phyloP scores from a whole-genome alignment of 1,284 basidiomycete species.

The Ustilago hordei region DNA sequence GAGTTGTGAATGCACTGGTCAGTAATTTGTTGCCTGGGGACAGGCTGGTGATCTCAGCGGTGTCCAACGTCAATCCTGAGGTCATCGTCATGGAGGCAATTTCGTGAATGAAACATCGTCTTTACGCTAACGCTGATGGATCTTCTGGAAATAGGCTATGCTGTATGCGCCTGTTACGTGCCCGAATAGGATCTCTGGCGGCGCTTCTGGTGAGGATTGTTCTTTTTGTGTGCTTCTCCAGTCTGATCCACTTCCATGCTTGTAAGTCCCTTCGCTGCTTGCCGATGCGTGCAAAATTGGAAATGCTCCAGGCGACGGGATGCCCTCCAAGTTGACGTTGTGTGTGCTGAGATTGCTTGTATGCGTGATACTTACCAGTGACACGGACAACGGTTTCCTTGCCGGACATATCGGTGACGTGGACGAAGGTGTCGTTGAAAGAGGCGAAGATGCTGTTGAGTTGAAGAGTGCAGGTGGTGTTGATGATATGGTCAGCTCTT shows the following conservation, averaged over 20 bases:
- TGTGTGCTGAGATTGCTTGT: not conserved
- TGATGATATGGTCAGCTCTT: slow-evolving; percentile 23
- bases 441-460: slow-evolving; percentile 68
- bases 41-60: too few species aligned
- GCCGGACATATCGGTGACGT: slow-evolving; percentile 97
- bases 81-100: not conserved
- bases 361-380: slow-evolving; percentile 77
- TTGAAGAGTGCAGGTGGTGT: not conserved
- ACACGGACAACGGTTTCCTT: slow-evolving; percentile 99
- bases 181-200: not conserved
- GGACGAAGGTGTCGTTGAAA: slow-evolving; percentile 99
- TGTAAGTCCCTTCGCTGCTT: not conserved
- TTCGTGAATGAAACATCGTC: not conserved
- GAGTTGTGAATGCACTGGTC: not conserved
- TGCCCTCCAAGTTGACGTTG: slow-evolving; percentile 6
- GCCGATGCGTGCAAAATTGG: not conserved
- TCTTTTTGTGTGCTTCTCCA: not conserved
- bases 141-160: not conserved
- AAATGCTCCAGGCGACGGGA: not conserved
- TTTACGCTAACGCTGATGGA: not conserved
- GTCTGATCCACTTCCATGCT: not conserved
- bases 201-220: not conserved
- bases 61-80: slow-evolving; percentile 4
- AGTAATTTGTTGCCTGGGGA: slow-evolving; percentile 3
- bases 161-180: not conserved